These are phyloP conservation scores for Colletotrichum viniferum DNA, from an alignment of 2,329 filamentous ascomycete genomes.

Conservation along the genomic window DNA sequence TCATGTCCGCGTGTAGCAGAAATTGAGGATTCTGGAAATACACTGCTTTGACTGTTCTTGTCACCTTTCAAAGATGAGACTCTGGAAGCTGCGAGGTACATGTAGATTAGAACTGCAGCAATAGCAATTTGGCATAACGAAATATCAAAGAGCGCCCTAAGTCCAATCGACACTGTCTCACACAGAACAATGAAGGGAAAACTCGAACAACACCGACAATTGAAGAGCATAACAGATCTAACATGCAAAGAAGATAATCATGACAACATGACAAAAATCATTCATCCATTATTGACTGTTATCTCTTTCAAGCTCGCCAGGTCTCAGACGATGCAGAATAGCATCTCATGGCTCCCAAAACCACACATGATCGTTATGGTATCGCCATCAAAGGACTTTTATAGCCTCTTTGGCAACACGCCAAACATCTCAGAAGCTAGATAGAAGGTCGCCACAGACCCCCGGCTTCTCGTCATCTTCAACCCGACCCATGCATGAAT, in stretches of 20 bases:
- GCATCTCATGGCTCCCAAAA: background rate
- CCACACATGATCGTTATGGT: accelerated
- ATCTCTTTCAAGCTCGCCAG: background rate
- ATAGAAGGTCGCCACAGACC: background rate
- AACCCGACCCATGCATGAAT: background rate
- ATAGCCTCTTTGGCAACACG: background rate
- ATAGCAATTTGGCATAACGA: accelerated
- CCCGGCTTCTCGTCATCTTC: background rate
- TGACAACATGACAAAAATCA: accelerated
- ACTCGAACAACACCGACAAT: accelerated
- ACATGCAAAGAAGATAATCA: accelerated
- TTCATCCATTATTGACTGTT: accelerated
- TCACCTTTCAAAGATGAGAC: accelerated
- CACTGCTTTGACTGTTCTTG: too few relatives aligned
- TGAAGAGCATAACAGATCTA: accelerated
- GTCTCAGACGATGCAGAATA: accelerated
- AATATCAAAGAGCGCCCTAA: background rate
- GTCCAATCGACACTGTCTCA: background rate
- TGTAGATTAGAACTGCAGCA: background rate
- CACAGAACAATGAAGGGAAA: background rate
- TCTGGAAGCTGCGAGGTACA: background rate
- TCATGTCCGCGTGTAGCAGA: accelerated
- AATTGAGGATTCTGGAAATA: too few relatives aligned
- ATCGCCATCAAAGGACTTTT: background rate
- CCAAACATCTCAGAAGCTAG: background rate